Base-by-base conservation (phyloP, 169 alveolate species). In the Plasmodium knowlesi region DNA sequence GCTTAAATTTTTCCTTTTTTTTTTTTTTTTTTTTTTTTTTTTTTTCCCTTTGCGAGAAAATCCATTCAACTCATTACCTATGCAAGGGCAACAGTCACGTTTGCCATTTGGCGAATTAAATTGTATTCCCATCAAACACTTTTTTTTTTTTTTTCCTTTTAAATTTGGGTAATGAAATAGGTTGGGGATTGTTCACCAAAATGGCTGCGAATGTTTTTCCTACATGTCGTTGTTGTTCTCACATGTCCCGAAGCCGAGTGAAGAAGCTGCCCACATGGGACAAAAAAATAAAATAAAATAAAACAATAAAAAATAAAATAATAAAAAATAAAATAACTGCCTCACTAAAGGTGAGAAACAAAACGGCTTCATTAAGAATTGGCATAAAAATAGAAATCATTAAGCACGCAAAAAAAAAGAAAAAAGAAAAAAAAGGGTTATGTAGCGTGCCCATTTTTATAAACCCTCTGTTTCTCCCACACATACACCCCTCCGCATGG, bases 1-100 rank as follows among this genome's bases (percentile, higher is more conserved):
- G 1, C 16, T 61, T 5, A 14, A n/a, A 61, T 61, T 61, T 61
- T 6, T 3, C 37, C 74, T 0, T 57, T 57, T 57, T 57, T 57
- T 73, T 73, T 73, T 76, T 37, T 74, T 74, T 39, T 74, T 74
- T 74, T 74, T 39, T n/a, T n/a, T n/a, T n/a, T n/a, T n/a, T n/a
- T n/a, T n/a, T n/a, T n/a, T n/a, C n/a, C n/a, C n/a, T n/a, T n/a
- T n/a, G n/a, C n/a, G n/a, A n/a, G n/a, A n/a, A n/a, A n/a, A n/a
- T n/a, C n/a, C n/a, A n/a, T n/a, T n/a, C n/a, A n/a, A n/a, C n/a
- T n/a, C n/a, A n/a, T n/a, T n/a, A n/a, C n/a, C n/a, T n/a, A n/a
- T n/a, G n/a, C n/a, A n/a, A n/a, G n/a, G n/a, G n/a, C n/a, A n/a
- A n/a, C n/a, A n/a, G n/a, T n/a, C n/a, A n/a, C n/a, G n/a, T n/a